Base-by-base conservation (phyloP, 2,329 filamentous ascomycete species). In the Ascomycota sp. region DNA sequence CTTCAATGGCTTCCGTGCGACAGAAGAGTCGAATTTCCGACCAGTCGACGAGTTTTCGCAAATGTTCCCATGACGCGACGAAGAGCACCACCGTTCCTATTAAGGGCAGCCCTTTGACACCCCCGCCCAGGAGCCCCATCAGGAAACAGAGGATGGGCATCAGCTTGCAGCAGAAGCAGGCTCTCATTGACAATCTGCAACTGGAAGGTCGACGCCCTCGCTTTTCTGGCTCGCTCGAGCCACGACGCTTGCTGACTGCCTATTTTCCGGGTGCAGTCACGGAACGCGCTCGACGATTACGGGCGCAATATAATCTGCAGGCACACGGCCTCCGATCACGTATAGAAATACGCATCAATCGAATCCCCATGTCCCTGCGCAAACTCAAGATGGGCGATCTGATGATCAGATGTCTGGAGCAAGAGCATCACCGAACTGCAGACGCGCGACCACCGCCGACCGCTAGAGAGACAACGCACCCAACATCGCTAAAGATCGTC, bases 261-360 rank as follows among this genome's bases (percentile, higher is more conserved):
- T n/a, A n/a, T n/a, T n/a, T 9, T 9, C 6, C 13, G 33, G 31
- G 35, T 27, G 31, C 43, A 92, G 83, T 92, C 43, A 83, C 80
- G 12, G 79, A 91, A 56, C 72, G 84, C 50, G 80, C 81, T 39
- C 72, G 86, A 44, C 83, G 86, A 53, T 63, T 95, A 39, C 72
- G 84, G 45, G 77, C 84, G 6, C 83, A 92, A 51, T 92, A 91
- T 58, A 76, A 77, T 38, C 66, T 91, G 8, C 84, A 92, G 54
- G 79, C 83, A 16, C 78, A 86, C 52, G 79, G 79, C 40, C 66
- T 95, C 29, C 71, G 78, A 39, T 75, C 82, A 38, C 76, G 86
- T 39, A 76, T 98, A 34, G 84, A 93, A 54, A 78, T 92, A 57
- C 79, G 89, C 55, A 68, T 95, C 52, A 92, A 93, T 50, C 75